Conservation (phyloP, 1,284 basidiomycete genomes). For the Filobasidium uniguttulatum region DNA sequence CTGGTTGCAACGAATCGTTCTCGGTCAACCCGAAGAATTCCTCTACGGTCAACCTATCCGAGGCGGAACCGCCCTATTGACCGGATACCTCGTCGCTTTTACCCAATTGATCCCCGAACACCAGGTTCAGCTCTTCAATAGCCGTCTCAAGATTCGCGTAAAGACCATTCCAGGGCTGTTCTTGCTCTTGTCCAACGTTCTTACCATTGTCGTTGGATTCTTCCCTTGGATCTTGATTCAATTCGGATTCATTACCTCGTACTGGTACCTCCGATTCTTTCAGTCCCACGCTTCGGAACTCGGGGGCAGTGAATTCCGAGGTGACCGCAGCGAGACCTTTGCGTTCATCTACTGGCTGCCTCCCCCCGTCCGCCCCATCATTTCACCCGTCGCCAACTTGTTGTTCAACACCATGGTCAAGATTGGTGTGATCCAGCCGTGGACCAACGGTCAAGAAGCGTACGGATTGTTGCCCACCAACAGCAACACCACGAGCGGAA, state of each 20-base stretch:
- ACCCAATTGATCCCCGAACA: constrained; percentile 96
- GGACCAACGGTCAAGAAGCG: constrained; percentile 50
- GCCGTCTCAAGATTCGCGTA: constrained; percentile 69
- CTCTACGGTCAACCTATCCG: constrained; percentile 74
- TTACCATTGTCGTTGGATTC: constrained; percentile 75
- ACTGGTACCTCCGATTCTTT: constrained; percentile 92
- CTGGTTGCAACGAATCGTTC: constrained; percentile 31
- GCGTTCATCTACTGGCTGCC: constrained; percentile 96
- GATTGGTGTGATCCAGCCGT: constrained; percentile 62
- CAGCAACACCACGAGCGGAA: constrained; percentile 38
- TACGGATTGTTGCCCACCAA: constrained; percentile 55
- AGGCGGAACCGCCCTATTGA: constrained; percentile 84
- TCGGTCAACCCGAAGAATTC: constrained; percentile 30
- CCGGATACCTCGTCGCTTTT: constrained; percentile 82
- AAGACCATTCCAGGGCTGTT: constrained; percentile 93
- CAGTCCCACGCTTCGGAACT: constrained; percentile 54
- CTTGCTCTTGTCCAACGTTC: constrained; percentile 75
- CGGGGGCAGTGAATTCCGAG: constrained; percentile 44
- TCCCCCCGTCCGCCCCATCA: constrained; percentile 52
- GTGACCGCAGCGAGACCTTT: constrained; percentile 91
- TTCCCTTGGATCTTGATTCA: constrained; percentile 93
- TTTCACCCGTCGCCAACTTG: constrained; percentile 54
- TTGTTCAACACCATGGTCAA: constrained; percentile 49
- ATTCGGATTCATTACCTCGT: constrained; percentile 81
- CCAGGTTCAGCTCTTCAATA: constrained; percentile 82